These are phyloP conservation scores for Russula griseocarnosa DNA, from an alignment of 768 basidiomycete genomes.

Conservation along the genomic window DNA sequence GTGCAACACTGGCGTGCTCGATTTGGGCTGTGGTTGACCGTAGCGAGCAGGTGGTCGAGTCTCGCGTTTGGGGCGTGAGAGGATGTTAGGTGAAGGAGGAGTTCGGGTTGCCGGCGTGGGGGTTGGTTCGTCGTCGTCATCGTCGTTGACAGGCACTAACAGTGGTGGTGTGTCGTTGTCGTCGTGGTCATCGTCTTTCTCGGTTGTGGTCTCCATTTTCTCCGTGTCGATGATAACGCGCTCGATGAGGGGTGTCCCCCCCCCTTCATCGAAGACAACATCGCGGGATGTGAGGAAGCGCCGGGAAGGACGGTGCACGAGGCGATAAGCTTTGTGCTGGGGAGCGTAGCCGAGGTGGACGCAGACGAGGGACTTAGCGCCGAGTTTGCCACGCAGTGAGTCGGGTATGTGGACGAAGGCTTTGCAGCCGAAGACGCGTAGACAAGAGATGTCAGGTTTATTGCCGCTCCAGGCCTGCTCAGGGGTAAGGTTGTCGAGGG, in stretches of 20 bases:
- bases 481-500: constrained; percentile 23
- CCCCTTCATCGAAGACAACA: constrained; percentile 26
- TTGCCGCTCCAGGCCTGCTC: constrained; percentile 22
- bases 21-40: too few species aligned
- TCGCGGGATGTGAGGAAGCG: constrained; percentile 13
- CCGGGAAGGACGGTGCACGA: constrained; percentile 1
- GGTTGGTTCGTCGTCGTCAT: too few species aligned
- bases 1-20: too few species aligned
- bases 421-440: constrained; percentile 21
- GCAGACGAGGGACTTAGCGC: constrained; percentile 14
- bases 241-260: not conserved
- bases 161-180: too few species aligned
- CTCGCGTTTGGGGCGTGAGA: too few species aligned
- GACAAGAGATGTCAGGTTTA: constrained; percentile 20
- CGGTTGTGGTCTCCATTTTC: too few species aligned
- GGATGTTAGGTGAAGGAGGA: too few species aligned
- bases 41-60: too few species aligned
- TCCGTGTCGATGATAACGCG: too few species aligned
- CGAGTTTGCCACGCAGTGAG: constrained; percentile 19
- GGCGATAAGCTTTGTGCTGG: constrained; percentile 21
- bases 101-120: too few species aligned
- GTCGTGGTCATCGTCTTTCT: too few species aligned
- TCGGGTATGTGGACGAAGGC: constrained; percentile 18
- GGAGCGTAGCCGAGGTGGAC: constrained; percentile 25
- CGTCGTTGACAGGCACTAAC: too few species aligned